Percentiles rank a stretch among this genome's conserved stretches.
phyloP scores from a whole-genome alignment of 1,284 basidiomycete genomes.

The Ceratobasidium sp. region DNA sequence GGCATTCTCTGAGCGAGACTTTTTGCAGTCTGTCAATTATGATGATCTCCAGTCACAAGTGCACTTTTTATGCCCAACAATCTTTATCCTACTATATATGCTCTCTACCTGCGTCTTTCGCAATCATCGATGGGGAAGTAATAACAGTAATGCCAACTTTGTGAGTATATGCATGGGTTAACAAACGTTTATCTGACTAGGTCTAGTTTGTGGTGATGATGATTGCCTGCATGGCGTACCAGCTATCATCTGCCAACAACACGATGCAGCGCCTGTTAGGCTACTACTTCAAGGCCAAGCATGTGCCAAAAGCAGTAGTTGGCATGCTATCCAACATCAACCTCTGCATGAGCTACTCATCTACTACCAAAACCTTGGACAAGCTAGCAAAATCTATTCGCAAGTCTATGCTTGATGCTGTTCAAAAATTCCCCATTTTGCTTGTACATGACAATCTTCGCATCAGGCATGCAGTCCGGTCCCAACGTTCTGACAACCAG shows the following conservation, averaged over 20 bases:
- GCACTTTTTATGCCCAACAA: neutral
- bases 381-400: neutral
- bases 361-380: neutral
- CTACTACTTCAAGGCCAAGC: neutral
- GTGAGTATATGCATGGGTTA: no score
- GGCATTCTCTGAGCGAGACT: neutral
- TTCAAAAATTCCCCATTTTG: neutral
- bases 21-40: neutral
- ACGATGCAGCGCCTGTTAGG: neutral
- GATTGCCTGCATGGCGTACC: neutral
- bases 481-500: neutral
- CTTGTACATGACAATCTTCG: constrained; percentile 11
- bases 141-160: neutral
- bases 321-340: neutral
- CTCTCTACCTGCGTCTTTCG: neutral
- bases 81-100: neutral
- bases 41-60: no score
- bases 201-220: neutral
- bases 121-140: neutral
- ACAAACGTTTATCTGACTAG: no score
- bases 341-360: neutral
- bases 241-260: constrained; percentile 4
- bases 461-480: neutral
- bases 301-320: neutral
- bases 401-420: neutral